A percentile compares a stretch with the other conserved stretches of the same genome.
phyloP scores from a whole-genome alignment of 352 stramenopile genomes.

The Phytophthora hibernalis region DNA sequence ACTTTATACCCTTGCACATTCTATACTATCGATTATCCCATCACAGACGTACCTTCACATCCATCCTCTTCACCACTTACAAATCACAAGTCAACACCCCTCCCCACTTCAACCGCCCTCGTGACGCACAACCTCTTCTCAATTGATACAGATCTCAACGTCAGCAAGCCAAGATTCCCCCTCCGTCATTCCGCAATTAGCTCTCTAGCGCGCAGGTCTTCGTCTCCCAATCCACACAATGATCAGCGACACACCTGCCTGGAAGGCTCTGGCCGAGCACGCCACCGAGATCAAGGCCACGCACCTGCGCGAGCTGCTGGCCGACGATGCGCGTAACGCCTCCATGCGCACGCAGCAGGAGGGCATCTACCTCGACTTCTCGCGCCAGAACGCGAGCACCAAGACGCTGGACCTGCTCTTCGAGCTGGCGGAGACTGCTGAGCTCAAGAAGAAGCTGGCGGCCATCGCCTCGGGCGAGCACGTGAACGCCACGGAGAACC shows the following conservation, averaged over 20 bases:
- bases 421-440: slow-evolving; percentile 90
- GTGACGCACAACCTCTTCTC: slow-evolving; percentile 9
- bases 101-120: slow-evolving; percentile 16
- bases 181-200: slow-evolving; percentile 26
- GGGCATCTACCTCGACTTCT: slow-evolving; percentile 96
- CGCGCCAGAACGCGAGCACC: slow-evolving; percentile 92
- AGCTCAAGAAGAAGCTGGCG: slow-evolving; percentile 86
- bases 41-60: not conserved
- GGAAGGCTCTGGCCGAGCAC: slow-evolving; percentile 79
- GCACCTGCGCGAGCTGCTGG: slow-evolving; percentile 92
- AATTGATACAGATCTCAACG: slow-evolving; percentile 1
- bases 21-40: not conserved
- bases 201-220: slow-evolving; percentile 33
- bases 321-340: slow-evolving; percentile 89
- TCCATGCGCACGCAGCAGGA: slow-evolving; percentile 93
- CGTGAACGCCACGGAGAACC: slow-evolving; percentile 97
- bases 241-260: slow-evolving; percentile 81
- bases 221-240: slow-evolving; percentile 33
- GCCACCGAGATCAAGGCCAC: slow-evolving; percentile 82
- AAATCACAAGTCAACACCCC: slow-evolving; percentile 23
- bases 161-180: slow-evolving; percentile 7
- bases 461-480: slow-evolving; percentile 94
- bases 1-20: slow-evolving; percentile 1
- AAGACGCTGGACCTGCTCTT: slow-evolving; percentile 92
- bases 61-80: slow-evolving; percentile 11